These are phyloP conservation scores for Ustilago sp. DNA, from an alignment of 1,284 basidiomycete species.

Conservation along the genomic window DNA sequence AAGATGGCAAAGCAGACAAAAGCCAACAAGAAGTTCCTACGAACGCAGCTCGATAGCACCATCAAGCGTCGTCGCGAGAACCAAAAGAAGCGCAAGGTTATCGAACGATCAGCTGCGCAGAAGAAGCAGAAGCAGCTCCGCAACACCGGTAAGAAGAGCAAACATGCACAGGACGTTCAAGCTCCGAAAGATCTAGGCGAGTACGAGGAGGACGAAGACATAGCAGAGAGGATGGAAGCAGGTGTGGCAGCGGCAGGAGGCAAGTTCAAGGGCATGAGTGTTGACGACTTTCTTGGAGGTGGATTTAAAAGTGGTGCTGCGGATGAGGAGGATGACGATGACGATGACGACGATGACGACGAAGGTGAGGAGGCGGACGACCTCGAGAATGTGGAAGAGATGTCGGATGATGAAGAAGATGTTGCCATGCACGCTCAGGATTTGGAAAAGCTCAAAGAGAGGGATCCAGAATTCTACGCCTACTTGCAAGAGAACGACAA, in stretches of 20 bases:
- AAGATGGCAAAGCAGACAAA: slow-evolving; percentile 66
- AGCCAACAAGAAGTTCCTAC: slow-evolving; percentile 67
- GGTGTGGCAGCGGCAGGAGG: slow-evolving; percentile 3
- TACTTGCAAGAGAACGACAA: slow-evolving; percentile 95
- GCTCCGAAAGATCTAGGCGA: slow-evolving; percentile 35
- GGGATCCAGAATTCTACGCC: slow-evolving; percentile 98
- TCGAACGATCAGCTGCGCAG: slow-evolving; percentile 48
- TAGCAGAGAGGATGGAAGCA: slow-evolving; percentile 28
- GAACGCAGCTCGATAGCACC: slow-evolving; percentile 58
- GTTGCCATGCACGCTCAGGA: slow-evolving; percentile 77
- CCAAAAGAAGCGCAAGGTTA: slow-evolving; percentile 61
- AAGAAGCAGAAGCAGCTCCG: slow-evolving; percentile 51
- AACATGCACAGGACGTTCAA: slow-evolving; percentile 21
- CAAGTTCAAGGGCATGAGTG: slow-evolving; percentile 57
- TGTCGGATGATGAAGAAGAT: slow-evolving; percentile 59
- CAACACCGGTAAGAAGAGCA: slow-evolving; percentile 40
- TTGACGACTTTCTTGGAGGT: slow-evolving; percentile 68
- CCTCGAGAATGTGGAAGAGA: slow-evolving; percentile 59
- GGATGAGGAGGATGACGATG: slow-evolving; percentile 42
- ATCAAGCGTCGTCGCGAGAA: slow-evolving; percentile 62
- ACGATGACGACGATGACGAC: slow-evolving; percentile 57
- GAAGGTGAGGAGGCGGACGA: slow-evolving; percentile 48
- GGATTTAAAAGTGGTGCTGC: slow-evolving; percentile 60
- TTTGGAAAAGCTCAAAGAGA: slow-evolving; percentile 89
- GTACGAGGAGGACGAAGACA: slow-evolving; percentile 42